Base-by-base conservation (phyloP, 768 basidiomycete species). In the Pleurotus sapidus region DNA sequence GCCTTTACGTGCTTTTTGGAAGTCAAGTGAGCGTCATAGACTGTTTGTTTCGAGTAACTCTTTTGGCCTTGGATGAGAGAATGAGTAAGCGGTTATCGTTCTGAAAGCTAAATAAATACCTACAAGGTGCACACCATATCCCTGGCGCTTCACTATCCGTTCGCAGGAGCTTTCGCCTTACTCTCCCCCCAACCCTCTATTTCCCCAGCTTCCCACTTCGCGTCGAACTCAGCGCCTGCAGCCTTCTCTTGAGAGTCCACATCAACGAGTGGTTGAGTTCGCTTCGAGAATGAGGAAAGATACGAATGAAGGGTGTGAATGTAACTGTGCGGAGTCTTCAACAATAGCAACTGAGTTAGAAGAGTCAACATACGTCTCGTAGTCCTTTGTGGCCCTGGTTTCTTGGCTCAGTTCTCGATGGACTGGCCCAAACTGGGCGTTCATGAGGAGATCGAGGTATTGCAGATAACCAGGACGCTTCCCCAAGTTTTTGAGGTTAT, bases 1-100 rank as follows among this genome's bases (percentile, higher is more conserved):
- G 93, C 91, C 74, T 98, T 99, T 66, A 92, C 74, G 66, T 99
- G 97, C 69, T 94, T 98, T 77, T 95, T 98, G 18, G 95, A 96
- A 2, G 87, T 93, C 51, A 98, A 72, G 68, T 98, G 97, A 2
- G 95, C 95, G 60, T 97, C 92, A 69, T 95, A 99, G 7, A 99
- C 97, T 0, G 97, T 98, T 71, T 98, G 93, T 71, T 98, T 99
- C 11, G 95, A 84, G 71, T 98, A 98, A 57, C 83, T 77, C 68
- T 95, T 97, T 72, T 98, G 94, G 69, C 95, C 95, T 98, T 56
- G 55, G 45, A 59, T 53, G 34, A 56, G 9, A 34, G 3, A 34
- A 34, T 34, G 30, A 34, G 30, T 34, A 11, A 11, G 30, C 11
- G 9, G 9, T 34, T 34, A 11, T 3, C 30, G 11, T 34, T 34